Evolutionary conservation across 202 grass and related monocot species (phyloP).

Genomic region (Dendrocalamus latiflorus): DNA sequence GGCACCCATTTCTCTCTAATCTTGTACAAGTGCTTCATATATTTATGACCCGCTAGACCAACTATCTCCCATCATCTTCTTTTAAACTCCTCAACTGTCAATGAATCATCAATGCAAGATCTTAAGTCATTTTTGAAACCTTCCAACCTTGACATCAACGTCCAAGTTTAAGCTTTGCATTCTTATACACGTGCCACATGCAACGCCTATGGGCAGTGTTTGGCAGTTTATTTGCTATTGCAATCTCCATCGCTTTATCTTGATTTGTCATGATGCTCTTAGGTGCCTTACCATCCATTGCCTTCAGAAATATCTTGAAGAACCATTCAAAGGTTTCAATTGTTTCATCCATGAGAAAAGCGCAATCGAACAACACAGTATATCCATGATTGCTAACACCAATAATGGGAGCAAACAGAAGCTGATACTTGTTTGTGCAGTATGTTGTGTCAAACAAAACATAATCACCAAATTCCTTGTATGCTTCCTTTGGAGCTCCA

Average conservation of each 20-base stretch:
- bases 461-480: too few species aligned
- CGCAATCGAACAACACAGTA: too few species aligned
- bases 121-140: not conserved
- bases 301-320: conserved; percentile 16
- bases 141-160: not conserved
- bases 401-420: too few species aligned
- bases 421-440: too few species aligned
- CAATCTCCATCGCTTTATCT: not conserved
- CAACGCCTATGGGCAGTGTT: not conserved
- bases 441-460: too few species aligned
- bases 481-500: too few species aligned
- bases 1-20: not conserved
- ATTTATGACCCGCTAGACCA: not conserved
- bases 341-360: too few species aligned
- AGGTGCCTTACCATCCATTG: not conserved
- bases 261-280: conserved; percentile 17
- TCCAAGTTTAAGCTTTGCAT: not conserved
- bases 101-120: not conserved
- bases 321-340: conserved; percentile 1
- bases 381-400: too few species aligned
- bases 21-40: too few species aligned
- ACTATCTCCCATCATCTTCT: not conserved
- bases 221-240: not conserved
- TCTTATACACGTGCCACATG: not conserved
- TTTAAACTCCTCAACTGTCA: not conserved